These are phyloP conservation scores for Russula sp. DNA, from an alignment of 768 basidiomycete genomes.

Conservation along the genomic window DNA sequence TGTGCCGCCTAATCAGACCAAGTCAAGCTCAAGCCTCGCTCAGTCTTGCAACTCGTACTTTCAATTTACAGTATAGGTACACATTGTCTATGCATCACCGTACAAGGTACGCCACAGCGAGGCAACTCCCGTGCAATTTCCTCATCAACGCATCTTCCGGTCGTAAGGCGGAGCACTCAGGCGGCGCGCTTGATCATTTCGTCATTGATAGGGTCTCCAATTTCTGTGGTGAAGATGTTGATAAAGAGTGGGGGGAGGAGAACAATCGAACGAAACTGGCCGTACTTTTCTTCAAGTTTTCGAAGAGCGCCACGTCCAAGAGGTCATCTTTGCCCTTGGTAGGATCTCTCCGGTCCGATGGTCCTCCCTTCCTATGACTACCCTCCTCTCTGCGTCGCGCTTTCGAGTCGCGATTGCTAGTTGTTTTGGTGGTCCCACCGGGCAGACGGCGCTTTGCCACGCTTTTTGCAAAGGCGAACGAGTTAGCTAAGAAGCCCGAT, in stretches of 20 bases:
- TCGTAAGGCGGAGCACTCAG: constrained; percentile 8
- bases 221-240: constrained; percentile 27
- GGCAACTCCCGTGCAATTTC: background rate
- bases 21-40: background rate
- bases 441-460: constrained; percentile 29
- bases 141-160: background rate
- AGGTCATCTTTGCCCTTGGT: constrained; percentile 26
- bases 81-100: background rate
- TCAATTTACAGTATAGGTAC: constrained; percentile 13
- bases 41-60: constrained; percentile 30
- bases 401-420: constrained; percentile 28
- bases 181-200: constrained; percentile 31
- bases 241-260: background rate
- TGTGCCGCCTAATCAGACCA: background rate
- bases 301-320: constrained; percentile 24
- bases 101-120: background rate
- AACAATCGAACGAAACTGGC: background rate
- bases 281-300: constrained; percentile 26
- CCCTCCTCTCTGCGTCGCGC: constrained; percentile 29
- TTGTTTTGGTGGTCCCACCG: constrained; percentile 23
- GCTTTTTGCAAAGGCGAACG: constrained; percentile 15
- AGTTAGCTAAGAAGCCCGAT: constrained; percentile 7
- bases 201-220: constrained; percentile 38
- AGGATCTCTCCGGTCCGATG: constrained; percentile 20
- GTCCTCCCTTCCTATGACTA: constrained; percentile 22